Conservation (phyloP, 352 stramenopile genomes). For the Peronosclerospora sorghi region DNA sequence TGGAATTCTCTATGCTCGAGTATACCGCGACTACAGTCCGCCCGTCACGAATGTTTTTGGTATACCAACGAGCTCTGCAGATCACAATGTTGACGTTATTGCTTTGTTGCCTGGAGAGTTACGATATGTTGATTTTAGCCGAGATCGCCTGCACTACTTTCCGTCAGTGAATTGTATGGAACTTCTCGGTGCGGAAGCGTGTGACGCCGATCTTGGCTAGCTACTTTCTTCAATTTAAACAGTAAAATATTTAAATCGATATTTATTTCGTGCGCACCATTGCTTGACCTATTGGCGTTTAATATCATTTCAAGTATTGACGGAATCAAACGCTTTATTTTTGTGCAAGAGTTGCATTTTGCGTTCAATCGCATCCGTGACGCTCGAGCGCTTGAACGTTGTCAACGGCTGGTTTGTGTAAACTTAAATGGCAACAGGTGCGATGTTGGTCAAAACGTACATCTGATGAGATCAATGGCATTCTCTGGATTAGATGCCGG, state of each 20-base stretch:
- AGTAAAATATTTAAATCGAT: slow-evolving; percentile 12
- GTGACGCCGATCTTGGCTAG: slow-evolving; percentile 41
- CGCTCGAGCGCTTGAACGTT: slow-evolving; percentile 55
- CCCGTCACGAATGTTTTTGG: slow-evolving; percentile 22
- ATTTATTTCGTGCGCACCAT: slow-evolving; percentile 28
- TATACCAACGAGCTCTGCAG: slow-evolving; percentile 5
- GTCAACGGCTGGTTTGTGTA: slow-evolving; percentile 37
- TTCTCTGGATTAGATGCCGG: slow-evolving; percentile 21
- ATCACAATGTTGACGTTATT: slow-evolving; percentile 3
- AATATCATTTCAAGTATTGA: slow-evolving; percentile 36
- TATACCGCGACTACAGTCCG: slow-evolving; percentile 13
- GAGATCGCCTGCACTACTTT: slow-evolving; percentile 62
- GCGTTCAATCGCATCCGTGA: slow-evolving; percentile 58
- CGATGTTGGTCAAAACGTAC: background rate
- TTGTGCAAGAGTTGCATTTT: slow-evolving; percentile 54
- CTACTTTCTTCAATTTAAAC: background rate
- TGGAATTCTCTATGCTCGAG: slow-evolving; percentile 47
- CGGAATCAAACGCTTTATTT: slow-evolving; percentile 49
- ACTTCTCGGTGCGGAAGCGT: slow-evolving; percentile 42
- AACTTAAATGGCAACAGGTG: slow-evolving; percentile 70
- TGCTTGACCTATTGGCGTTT: no score
- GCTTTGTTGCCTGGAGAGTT: slow-evolving; percentile 31
- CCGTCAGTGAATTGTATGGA: slow-evolving; percentile 71
- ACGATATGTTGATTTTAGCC: slow-evolving; percentile 33
- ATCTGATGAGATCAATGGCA: no score